Base-by-base conservation (phyloP, 2,329 filamentous ascomycete species). In the Hyphodiscus sp. region DNA sequence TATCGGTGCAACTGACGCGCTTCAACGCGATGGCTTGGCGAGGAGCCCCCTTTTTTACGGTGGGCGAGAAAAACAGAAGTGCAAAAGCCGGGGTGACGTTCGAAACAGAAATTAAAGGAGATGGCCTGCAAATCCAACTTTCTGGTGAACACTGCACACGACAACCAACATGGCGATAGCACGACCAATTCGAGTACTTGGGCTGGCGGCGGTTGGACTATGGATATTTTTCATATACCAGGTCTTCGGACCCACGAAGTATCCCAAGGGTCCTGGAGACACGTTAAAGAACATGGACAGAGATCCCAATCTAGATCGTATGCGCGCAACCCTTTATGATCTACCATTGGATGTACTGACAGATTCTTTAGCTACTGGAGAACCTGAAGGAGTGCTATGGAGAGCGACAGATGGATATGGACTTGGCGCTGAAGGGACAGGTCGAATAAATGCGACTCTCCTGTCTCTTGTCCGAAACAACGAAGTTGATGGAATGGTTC, bases 401-500 rank as follows among this genome's bases (percentile, higher is more conserved):
- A 83, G 89, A 70, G 82, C 86, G 33, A 85, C 84, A 51, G 77
- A 88, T 61, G 86, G 86, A 65, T 97, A 97, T 71, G 82, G 82
- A 50, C 83, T 88, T 50, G 81, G 90, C 66, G 85, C 86, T 65
- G 75, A 80, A 49, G 81, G 90, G 58, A 88, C 86, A 50, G 84
- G 86, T 61, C 89, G 94, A 67, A 94, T 96, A 70, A 94, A 95
- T 70, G 94, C 94, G 55, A 97, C 94, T 3, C 78, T 99, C 53
- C 79, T 99, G 61, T 87, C 91, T 20, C 81, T 99, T 41, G 94
- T 99, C 52, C 86, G 94, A 57, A 99, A 99, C 67, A 84, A 89
- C 68, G 94, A 99, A 75, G 74, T 96, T 26, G 74, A 83, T 20
- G 88, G 86, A 46, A 87, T 99, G 76, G 76, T 97, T 23, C 81